Conservation (phyloP, 768 basidiomycete genomes). For the Rhodotorula diobovata region DNA sequence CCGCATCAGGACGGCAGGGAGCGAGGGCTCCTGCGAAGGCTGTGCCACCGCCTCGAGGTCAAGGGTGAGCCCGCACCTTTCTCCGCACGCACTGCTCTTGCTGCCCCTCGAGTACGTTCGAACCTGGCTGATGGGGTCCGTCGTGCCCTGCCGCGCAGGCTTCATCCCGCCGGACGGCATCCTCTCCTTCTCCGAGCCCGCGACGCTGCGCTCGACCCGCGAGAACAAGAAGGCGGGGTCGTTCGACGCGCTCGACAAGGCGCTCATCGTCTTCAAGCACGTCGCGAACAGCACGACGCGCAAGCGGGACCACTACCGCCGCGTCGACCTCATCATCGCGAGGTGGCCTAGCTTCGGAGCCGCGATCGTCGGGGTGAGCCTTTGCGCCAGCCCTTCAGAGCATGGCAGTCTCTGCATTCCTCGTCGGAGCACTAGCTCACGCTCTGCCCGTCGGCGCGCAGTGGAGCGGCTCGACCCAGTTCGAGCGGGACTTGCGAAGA, state of each 20-base stretch:
- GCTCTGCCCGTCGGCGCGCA: background rate
- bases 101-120: background rate
- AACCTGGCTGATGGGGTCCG: background rate
- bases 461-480: slow-evolving; percentile 23
- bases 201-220: slow-evolving; percentile 16
- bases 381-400: background rate
- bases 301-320: slow-evolving; percentile 11
- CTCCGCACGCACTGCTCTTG: background rate
- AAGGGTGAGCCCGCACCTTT: slow-evolving; percentile 16
- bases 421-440: too few relatives aligned
- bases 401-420: too few relatives aligned
- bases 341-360: slow-evolving; percentile 22
- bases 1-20: slow-evolving; percentile 35
- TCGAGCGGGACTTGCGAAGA: slow-evolving; percentile 30
- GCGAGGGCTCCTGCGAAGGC: slow-evolving; percentile 11
- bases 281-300: slow-evolving; percentile 25
- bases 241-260: slow-evolving; percentile 38
- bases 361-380: slow-evolving; percentile 15
- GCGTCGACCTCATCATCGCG: slow-evolving; percentile 31
- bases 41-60: slow-evolving; percentile 21
- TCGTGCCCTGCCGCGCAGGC: background rate
- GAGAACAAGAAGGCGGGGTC: slow-evolving; percentile 30
- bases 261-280: slow-evolving; percentile 33
- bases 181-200: slow-evolving; percentile 21
- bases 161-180: slow-evolving; percentile 26